These are phyloP conservation scores for Cephaloascus albidus DNA, from an alignment of 805 yeast species.

Conservation along the genomic window DNA sequence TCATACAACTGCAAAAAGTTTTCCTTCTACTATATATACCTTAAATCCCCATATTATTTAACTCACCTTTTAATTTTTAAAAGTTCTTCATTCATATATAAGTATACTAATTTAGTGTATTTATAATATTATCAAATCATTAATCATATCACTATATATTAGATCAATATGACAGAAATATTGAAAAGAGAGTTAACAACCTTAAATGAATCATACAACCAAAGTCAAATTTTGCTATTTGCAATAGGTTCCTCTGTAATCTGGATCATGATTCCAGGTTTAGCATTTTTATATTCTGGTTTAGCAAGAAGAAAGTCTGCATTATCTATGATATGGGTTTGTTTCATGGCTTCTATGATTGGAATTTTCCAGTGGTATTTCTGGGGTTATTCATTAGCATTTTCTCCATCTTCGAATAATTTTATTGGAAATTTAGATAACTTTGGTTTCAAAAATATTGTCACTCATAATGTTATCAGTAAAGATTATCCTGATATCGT, in stretches of 20 bases:
- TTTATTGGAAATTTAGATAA: constrained; percentile 82
- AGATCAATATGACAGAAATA: too few relatives aligned
- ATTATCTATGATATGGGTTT: constrained; percentile 73
- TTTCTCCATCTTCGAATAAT: constrained; percentile 71
- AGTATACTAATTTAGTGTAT: too few relatives aligned
- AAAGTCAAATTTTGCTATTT: constrained; percentile 26
- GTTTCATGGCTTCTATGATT: constrained; percentile 62
- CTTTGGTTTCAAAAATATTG: constrained; percentile 71
- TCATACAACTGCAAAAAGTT: too few relatives aligned
- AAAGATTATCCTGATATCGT: constrained; percentile 71
- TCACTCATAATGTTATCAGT: constrained; percentile 27
- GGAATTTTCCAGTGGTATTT: constrained; percentile 90
- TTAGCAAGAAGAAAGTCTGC: constrained; percentile 88
- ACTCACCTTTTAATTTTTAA: too few relatives aligned
- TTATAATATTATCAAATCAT: too few relatives aligned
- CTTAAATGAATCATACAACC: constrained; percentile 13
- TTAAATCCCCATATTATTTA: too few relatives aligned
- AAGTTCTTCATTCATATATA: too few relatives aligned
- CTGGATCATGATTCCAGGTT: constrained; percentile 89
- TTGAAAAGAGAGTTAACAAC: too few relatives aligned
- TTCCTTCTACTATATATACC: too few relatives aligned
- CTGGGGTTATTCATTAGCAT: constrained; percentile 96
- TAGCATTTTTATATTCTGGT: constrained; percentile 88
- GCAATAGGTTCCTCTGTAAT: constrained; percentile 62
- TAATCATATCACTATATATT: too few relatives aligned